Percentiles rank a stretch among this genome's conserved stretches.
Conservation (phyloP, 2,329 filamentous ascomycete genomes). For the Sarocladium strictum region DNA sequence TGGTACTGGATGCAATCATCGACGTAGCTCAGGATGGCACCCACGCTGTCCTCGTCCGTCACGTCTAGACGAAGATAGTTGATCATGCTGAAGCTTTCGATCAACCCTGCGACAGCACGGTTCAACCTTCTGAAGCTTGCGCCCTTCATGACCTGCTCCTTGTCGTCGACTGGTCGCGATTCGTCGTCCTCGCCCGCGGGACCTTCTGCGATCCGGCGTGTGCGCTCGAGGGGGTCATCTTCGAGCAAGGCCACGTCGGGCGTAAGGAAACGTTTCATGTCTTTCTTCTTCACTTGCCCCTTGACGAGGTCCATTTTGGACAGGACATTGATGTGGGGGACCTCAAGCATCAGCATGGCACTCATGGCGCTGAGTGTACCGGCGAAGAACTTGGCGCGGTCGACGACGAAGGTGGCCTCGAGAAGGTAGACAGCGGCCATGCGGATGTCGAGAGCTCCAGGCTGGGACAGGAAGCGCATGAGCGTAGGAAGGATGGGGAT, state of each 20-base stretch:
- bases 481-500: conserved; percentile 85
- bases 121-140: conserved; percentile 78
- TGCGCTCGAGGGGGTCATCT: conserved; percentile 60
- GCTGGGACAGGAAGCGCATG: conserved; percentile 71
- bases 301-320: conserved; percentile 98
- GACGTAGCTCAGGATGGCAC: conserved; percentile 79
- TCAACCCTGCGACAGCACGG: conserved; percentile 79
- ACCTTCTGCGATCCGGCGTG: conserved; percentile 31
- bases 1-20: conserved; percentile 92
- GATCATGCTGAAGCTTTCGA: conserved; percentile 98
- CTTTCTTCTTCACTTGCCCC: conserved; percentile 78
- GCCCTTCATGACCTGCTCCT: conserved; percentile 70
- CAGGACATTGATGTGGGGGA: conserved; percentile 92
- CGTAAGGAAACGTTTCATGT: conserved; percentile 84
- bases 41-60: conserved; percentile 87
- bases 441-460: conserved; percentile 78
- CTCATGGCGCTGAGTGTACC: conserved; percentile 96
- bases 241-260: conserved; percentile 79
- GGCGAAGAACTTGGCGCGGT: conserved; percentile 95
- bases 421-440: conserved; percentile 92
- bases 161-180: conserved; percentile 55
- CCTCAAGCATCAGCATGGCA: conserved; percentile 97
- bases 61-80: conserved; percentile 87
- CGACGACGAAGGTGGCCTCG: conserved; percentile 91
- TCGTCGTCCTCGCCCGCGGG: conserved; percentile 42